Percentiles rank a stretch among this genome's conserved stretches.
Evolutionary conservation across 208 protist genomes (phyloP).

Genomic region (Acanthamoeba lenticulata): DNA sequence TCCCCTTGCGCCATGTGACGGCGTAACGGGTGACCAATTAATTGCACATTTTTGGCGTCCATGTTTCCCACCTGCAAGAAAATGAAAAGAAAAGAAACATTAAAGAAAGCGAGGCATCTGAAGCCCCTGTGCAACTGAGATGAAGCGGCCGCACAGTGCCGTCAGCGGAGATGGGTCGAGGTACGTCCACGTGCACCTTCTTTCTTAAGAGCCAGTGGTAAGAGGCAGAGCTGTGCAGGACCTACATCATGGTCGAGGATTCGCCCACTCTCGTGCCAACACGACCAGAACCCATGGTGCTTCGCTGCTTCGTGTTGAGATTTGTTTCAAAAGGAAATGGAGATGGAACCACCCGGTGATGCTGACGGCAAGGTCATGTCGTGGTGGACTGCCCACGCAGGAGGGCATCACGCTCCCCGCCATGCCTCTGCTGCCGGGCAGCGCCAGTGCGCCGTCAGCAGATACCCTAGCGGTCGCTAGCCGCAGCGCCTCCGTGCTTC

Average conservation of each 20-base stretch:
- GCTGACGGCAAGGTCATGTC: background rate
- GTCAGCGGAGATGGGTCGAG: background rate
- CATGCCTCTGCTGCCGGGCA: background rate
- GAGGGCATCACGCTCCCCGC: background rate
- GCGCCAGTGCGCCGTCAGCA: background rate
- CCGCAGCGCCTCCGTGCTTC: background rate
- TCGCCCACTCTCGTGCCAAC: background rate
- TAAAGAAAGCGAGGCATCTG: too few species aligned
- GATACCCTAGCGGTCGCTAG: background rate
- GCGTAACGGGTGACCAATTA: too few species aligned
- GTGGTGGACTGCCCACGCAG: background rate
- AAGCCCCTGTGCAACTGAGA: background rate
- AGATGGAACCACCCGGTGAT: background rate
- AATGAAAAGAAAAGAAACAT: too few species aligned
- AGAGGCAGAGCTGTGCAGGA: background rate
- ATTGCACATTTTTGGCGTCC: too few species aligned
- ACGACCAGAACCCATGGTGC: background rate
- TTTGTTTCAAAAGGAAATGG: background rate
- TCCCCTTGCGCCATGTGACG: too few species aligned
- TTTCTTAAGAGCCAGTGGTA: background rate
- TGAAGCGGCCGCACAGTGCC: background rate
- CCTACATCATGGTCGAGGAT: conserved; percentile 10
- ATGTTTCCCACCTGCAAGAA: too few species aligned
- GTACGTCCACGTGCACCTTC: background rate
- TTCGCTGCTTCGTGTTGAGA: too few species aligned